phyloP scores from a whole-genome alignment of 805 yeast genomes.

The Metschnikowia borealis region DNA sequence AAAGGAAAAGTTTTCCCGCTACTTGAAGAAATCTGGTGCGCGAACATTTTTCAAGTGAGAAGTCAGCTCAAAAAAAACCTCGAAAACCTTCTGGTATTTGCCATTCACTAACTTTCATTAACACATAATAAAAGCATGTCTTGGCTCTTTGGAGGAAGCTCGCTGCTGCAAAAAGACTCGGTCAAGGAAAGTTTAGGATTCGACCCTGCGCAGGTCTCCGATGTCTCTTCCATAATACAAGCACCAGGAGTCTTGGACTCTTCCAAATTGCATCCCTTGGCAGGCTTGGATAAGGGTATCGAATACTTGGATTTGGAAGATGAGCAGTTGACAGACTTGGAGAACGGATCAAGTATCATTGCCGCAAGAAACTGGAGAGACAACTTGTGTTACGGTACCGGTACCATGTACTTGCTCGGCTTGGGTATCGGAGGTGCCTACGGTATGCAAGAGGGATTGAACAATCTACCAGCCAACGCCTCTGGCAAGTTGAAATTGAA shows the following conservation, averaged over 20 bases:
- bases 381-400: conserved; percentile 96
- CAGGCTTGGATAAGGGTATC: conserved; percentile 84
- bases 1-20: background rate
- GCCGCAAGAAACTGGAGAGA: conserved; percentile 98
- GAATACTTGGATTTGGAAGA: conserved; percentile 91
- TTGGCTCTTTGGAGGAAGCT: conserved; percentile 47
- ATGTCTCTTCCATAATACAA: conserved; percentile 58
- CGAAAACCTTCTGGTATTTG: conserved; percentile 2
- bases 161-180: conserved; percentile 18
- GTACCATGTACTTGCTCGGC: conserved; percentile 84
- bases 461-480: conserved; percentile 68
- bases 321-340: conserved; percentile 61
- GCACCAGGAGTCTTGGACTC: conserved; percentile 65
- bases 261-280: conserved; percentile 79
- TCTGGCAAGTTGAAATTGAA: conserved; percentile 81
- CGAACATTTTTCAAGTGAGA: conserved; percentile 5
- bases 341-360: conserved; percentile 84
- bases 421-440: conserved; percentile 85
- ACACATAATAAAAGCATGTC: conserved; percentile 28
- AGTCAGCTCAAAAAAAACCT: conserved; percentile 3
- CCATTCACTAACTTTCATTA: background rate
- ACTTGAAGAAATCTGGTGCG: background rate
- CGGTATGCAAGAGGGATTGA: conserved; percentile 84
- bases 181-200: conserved; percentile 47
- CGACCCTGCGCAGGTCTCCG: conserved; percentile 61